Evolutionary conservation across 495 filamentous ascomycete species (phyloP).

Genomic region (Aspergillus diversus): DNA sequence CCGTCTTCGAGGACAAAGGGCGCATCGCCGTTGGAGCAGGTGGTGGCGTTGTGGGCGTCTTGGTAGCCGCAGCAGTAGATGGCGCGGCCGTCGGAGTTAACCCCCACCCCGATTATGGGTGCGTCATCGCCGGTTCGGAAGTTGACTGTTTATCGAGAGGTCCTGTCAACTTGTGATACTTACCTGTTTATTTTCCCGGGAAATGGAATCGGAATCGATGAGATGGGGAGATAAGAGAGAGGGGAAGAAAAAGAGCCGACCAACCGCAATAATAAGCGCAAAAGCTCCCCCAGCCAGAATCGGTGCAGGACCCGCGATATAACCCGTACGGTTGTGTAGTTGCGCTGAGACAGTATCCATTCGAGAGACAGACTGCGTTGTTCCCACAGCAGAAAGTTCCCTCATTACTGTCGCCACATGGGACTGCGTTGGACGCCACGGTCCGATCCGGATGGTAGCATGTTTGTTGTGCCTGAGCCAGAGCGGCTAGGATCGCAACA

Average conservation of each 20-base stretch:
- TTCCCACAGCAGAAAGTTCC: conserved; percentile 16
- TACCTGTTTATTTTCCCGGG: not conserved
- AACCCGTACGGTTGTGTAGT: conserved; percentile 12
- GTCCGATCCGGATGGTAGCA: conserved; percentile 22
- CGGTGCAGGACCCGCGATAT: conserved; percentile 19
- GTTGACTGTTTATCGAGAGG: not conserved
- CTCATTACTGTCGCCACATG: conserved; percentile 7
- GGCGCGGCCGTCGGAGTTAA: conserved; percentile 3
- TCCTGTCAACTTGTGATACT: not conserved
- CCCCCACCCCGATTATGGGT: not conserved
- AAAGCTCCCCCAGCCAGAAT: conserved; percentile 16
- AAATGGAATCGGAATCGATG: no score
- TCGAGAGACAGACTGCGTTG: conserved; percentile 19
- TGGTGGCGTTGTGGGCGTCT: not conserved
- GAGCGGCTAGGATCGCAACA: not conserved
- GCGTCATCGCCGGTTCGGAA: conserved; percentile 5
- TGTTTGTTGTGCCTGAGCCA: conserved; percentile 11
- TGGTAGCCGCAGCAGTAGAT: conserved; percentile 14
- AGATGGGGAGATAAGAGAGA: not conserved
- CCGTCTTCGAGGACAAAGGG: conserved; percentile 10
- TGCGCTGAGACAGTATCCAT: conserved; percentile 20
- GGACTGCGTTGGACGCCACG: conserved; percentile 12
- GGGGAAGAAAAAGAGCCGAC: not conserved
- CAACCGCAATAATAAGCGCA: conserved; percentile 9
- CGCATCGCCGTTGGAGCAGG: conserved; percentile 3